phyloP scores from a whole-genome alignment of 768 basidiomycete genomes.

The Baorangia bicolor region DNA sequence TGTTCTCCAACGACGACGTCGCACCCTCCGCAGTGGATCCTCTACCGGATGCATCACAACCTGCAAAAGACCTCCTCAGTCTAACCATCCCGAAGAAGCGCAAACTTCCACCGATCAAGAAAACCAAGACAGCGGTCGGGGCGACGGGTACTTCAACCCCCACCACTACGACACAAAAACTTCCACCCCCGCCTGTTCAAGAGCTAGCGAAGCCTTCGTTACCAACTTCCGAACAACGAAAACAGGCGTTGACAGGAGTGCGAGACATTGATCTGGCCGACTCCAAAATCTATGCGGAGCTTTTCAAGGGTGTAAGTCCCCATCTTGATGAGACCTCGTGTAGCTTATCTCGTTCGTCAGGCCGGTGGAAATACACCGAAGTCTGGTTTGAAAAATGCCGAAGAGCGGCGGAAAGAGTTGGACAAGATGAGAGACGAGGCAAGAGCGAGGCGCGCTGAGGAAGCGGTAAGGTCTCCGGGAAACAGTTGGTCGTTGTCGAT shows the following conservation, averaged over 20 bases:
- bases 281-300: constrained; percentile 56
- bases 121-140: constrained; percentile 45
- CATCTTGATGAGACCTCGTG: neutral
- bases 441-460: constrained; percentile 51
- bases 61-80: constrained; percentile 25
- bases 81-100: constrained; percentile 50
- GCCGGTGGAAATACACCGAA: constrained; percentile 44
- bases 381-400: constrained; percentile 53
- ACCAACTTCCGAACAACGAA: constrained; percentile 31
- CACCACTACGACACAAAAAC: constrained; percentile 26
- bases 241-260: constrained; percentile 45
- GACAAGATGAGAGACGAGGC: constrained; percentile 71
- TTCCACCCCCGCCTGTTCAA: constrained; percentile 12
- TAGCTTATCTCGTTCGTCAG: constrained; percentile 23
- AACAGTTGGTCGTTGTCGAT: neutral
- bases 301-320: constrained; percentile 55
- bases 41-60: constrained; percentile 21
- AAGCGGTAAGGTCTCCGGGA: constrained; percentile 45
- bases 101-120: constrained; percentile 69
- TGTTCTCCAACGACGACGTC: constrained; percentile 33
- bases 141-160: constrained; percentile 25
- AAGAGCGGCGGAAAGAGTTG: constrained; percentile 66
- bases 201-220: constrained; percentile 29
- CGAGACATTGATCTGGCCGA: constrained; percentile 66
- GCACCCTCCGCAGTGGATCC: constrained; percentile 7